phyloP scores from a whole-genome alignment of 306 rosid genomes.

The Hippophae gyantsensis region DNA sequence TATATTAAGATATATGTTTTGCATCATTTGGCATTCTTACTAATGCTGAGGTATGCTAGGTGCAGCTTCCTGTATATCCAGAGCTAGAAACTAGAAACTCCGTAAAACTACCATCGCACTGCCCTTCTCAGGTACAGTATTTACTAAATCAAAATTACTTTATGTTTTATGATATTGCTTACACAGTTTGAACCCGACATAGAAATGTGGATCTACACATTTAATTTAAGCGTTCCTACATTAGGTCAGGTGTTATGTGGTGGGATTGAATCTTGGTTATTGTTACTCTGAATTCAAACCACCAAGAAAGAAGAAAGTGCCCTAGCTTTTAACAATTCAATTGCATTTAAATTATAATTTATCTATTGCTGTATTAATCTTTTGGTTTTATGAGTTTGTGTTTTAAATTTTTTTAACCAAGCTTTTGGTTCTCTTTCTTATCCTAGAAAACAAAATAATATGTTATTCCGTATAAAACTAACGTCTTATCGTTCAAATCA shows the following conservation, averaged over 20 bases:
- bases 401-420: too few relatives aligned
- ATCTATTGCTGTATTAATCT: too few relatives aligned
- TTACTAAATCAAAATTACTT: constrained; percentile 14
- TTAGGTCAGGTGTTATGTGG: too few relatives aligned
- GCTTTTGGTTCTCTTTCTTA: too few relatives aligned
- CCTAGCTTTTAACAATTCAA: too few relatives aligned
- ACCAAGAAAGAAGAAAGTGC: too few relatives aligned
- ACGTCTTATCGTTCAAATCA: background rate
- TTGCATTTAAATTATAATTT: too few relatives aligned
- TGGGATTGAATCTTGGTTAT: too few relatives aligned
- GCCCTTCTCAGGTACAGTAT: constrained; percentile 53
- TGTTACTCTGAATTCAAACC: too few relatives aligned
- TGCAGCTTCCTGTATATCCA: constrained; percentile 81
- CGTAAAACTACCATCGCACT: constrained; percentile 55
- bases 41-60: constrained; percentile 14
- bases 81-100: constrained; percentile 90
- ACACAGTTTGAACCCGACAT: background rate
- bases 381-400: too few relatives aligned
- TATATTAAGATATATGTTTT: constrained; percentile 7
- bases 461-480: background rate
- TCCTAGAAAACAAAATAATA: background rate
- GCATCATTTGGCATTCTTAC: constrained; percentile 6
- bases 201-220: background rate
- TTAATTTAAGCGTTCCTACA: too few relatives aligned
- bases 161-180: background rate